Conservation (phyloP, 2,329 filamentous ascomycete species). For the Decorospora gaudefroyi region DNA sequence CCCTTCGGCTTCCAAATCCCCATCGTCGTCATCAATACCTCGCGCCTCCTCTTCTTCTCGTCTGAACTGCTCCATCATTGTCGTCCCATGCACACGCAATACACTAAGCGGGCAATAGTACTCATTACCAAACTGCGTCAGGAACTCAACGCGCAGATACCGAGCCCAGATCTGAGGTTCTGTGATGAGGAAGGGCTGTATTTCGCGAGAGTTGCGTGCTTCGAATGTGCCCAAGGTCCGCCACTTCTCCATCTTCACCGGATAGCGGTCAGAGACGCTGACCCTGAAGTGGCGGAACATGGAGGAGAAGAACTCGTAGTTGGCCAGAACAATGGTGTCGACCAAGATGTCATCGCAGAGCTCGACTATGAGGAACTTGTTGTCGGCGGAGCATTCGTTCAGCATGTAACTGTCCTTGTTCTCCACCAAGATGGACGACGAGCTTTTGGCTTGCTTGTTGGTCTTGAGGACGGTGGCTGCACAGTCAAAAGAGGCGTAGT, state of each 20-base stretch:
- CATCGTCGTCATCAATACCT: conserved; percentile 61
- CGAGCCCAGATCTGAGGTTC: conserved; percentile 95
- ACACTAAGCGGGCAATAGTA: conserved; percentile 95
- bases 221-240: conserved; percentile 85
- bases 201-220: conserved; percentile 87
- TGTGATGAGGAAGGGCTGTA: conserved; percentile 92
- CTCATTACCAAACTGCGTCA: conserved; percentile 93
- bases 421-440: conserved; percentile 86
- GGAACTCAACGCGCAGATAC: conserved; percentile 87
- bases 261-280: conserved; percentile 92
- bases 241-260: conserved; percentile 91
- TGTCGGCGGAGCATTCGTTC: conserved; percentile 80
- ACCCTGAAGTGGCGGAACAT: conserved; percentile 91
- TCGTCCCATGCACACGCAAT: conserved; percentile 86
- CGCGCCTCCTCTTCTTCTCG: conserved; percentile 74
- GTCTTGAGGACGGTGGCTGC: conserved; percentile 92
- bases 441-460: conserved; percentile 81
- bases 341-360: conserved; percentile 85
- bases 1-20: conserved; percentile 56
- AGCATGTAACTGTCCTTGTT: conserved; percentile 99
- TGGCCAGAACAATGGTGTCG: conserved; percentile 94
- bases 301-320: conserved; percentile 98
- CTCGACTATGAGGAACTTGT: conserved; percentile 95
- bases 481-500: conserved; percentile 96
- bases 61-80: conserved; percentile 92